A percentile compares a stretch with the other conserved stretches of the same genome.
phyloP scores from a whole-genome alignment of 176 grass and related monocot genomes.

The Pharus latifolius region DNA sequence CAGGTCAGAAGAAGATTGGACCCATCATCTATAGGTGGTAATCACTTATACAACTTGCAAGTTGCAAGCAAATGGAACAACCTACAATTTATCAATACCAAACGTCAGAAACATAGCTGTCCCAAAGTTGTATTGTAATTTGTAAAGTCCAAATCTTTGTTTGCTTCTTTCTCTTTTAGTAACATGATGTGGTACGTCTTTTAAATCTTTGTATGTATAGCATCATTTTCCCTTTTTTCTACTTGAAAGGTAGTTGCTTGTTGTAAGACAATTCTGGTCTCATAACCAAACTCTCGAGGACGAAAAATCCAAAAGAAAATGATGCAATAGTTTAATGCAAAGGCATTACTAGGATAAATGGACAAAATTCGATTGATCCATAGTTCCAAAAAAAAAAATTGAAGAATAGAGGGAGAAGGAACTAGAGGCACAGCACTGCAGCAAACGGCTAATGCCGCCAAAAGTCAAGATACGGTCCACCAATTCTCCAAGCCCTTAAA shows the following conservation, averaged over 20 bases:
- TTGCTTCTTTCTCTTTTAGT: too few relatives aligned
- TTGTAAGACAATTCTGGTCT: too few relatives aligned
- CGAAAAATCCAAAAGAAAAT: not conserved
- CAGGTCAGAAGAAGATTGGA: conserved; percentile 1
- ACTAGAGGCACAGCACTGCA: not conserved
- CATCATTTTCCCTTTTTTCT: too few relatives aligned
- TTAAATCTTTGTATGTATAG: too few relatives aligned
- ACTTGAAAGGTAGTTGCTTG: too few relatives aligned
- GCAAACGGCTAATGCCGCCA: not conserved
- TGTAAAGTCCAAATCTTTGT: too few relatives aligned
- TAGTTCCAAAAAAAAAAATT: not conserved
- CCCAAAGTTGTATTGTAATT: not conserved
- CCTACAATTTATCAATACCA: not conserved
- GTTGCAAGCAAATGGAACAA: not conserved
- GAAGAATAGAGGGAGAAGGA: not conserved
- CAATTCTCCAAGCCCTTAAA: not conserved
- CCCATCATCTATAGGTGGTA: not conserved
- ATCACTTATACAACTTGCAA: not conserved
- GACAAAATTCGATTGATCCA: too few relatives aligned
- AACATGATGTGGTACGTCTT: too few relatives aligned
- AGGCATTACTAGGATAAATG: too few relatives aligned
- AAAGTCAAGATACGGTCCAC: not conserved
- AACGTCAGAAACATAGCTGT: not conserved
- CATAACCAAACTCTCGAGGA: not conserved
- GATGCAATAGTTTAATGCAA: not conserved